A percentile compares a stretch with the other conserved stretches of the same genome.
Evolutionary conservation across 2,329 filamentous ascomycete species (phyloP).

Genomic region (Aplosporella prunicola): DNA sequence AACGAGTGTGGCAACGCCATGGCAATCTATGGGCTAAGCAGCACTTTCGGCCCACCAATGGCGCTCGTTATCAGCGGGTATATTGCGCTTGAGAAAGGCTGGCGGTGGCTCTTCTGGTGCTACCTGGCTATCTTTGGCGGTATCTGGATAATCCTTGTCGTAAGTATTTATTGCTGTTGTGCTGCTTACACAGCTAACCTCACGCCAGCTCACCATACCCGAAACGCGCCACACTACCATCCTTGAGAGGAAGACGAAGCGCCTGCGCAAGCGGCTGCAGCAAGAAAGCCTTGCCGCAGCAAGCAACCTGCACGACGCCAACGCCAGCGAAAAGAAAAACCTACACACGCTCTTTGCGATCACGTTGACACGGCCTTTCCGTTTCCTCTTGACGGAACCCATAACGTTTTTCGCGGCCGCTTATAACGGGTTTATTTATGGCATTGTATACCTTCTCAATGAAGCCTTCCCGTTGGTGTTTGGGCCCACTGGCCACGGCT

Average conservation of each 20-base stretch:
- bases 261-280: conserved; percentile 38
- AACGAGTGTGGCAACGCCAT: conserved; percentile 18
- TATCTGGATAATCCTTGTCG: conserved; percentile 15
- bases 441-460: conserved; percentile 15
- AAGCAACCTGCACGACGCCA: conserved; percentile 4
- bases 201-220: conserved; percentile 15
- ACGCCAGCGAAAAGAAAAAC: conserved; percentile 8
- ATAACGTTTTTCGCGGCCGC: conserved; percentile 13
- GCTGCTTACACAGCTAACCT: conserved; percentile 17
- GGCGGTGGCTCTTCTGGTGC: conserved; percentile 30
- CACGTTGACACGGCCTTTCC: conserved; percentile 14
- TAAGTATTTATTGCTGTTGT: not conserved
- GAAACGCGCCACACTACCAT: conserved; percentile 23
- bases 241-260: conserved; percentile 36
- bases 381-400: conserved; percentile 15
- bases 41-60: conserved; percentile 25
- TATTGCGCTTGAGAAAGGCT: conserved; percentile 25
- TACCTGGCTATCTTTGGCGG: conserved; percentile 31
- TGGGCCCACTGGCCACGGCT: conserved; percentile 11
- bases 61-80: conserved; percentile 28
- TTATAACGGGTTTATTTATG: conserved; percentile 16
- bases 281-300: conserved; percentile 9
- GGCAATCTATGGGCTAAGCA: conserved; percentile 19
- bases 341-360: conserved; percentile 13
- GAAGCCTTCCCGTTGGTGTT: conserved; percentile 15